Evolutionary conservation across 257 asterid species (phyloP), one percentile per base, ranked within the genome.

Genomic region (Ilex asprella): DNA sequence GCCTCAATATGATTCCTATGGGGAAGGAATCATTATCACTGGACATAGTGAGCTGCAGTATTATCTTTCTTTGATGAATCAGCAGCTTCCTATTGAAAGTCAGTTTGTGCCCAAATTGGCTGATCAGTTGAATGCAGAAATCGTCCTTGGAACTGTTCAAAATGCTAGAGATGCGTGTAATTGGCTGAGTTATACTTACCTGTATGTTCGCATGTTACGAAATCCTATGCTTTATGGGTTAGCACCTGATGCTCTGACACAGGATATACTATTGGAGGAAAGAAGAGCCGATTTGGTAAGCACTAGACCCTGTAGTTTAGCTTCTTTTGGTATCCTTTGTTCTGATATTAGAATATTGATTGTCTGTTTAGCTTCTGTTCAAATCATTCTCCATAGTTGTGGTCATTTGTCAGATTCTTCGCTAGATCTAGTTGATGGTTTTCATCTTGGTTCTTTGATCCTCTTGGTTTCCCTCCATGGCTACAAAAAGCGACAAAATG

Each of bases 71-170:
- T 61, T 82, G 63, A 82, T 82, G 87, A 82, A 82, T 64, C 87
- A 82, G 71, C 87, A 82, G 77, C 81, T 82, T 60, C 84, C 87
- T n/a, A 82, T 82, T 66, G 87, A 82, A 65, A 82, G 87, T 73
- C 87, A 82, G 75, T 53, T 53, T 53, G 30, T 53, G 27, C 15
- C 57, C 30, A 53, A 53, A 10, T 53, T 53, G 57, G 57, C 87
- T 44, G 87, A 82, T 76, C 87, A 82, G 82, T 68, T 82, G 73
- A 82, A 82, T 55, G 87, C 87, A 12, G 87, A 82, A 70, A 77
- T 82, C 55, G 84, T 82, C 62, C 87, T 82, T 66, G 87, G 87
- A 63, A 78, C 84, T 63, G 87, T 82, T 51, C 87, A 82, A 57
- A 82, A 82, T 66, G 87, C 87, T 60, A 79, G 72, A 67, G 87